Percentiles rank a stretch among this genome's conserved stretches.
Evolutionary conservation across 2,329 filamentous ascomycete species (phyloP).

Genomic region (Alternaria novae-zelandiae): DNA sequence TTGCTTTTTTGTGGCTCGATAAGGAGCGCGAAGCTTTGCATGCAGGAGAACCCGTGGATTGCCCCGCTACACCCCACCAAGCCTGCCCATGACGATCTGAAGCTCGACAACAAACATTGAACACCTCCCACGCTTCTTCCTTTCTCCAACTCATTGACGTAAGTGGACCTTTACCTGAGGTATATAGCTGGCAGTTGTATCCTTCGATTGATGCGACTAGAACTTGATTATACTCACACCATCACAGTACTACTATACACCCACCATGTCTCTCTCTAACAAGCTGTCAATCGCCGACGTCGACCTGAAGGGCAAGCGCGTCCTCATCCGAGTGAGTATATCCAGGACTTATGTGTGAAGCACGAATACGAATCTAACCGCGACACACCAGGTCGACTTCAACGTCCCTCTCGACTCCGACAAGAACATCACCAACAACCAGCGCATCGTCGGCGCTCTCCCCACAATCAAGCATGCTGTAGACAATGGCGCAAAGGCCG

Average conservation of each 20-base stretch:
- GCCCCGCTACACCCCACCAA: conserved; percentile 30
- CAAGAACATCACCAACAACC: conserved; percentile 96
- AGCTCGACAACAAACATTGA: conserved; percentile 28
- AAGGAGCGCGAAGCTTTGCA: conserved; percentile 21
- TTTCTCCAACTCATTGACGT: conserved; percentile 23
- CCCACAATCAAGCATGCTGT: conserved; percentile 95
- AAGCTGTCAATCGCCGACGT: conserved; percentile 97
- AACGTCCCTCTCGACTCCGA: conserved; percentile 95
- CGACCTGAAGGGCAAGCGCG: conserved; percentile 97
- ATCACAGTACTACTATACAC: conserved; percentile 7
- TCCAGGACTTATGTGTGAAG: conserved; percentile 19
- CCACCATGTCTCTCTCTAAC: conserved; percentile 90
- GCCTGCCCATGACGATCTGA: conserved; percentile 28
- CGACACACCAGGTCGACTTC: conserved; percentile 85
- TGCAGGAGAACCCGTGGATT: conserved; percentile 12
- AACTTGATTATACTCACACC: conserved; percentile 3
- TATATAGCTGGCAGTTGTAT: conserved; percentile 7
- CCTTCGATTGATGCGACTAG: not conserved
- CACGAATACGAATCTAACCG: conserved; percentile 13
- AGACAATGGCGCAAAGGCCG: conserved; percentile 87
- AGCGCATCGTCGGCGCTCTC: conserved; percentile 95
- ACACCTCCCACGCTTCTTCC: conserved; percentile 15
- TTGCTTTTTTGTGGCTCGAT: conserved; percentile 37
- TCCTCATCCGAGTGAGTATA: conserved; percentile 86
- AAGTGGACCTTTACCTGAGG: conserved; percentile 17